Evolutionary conservation across 495 filamentous ascomycete genomes (phyloP).

Genomic region (Neurospora sp.): DNA sequence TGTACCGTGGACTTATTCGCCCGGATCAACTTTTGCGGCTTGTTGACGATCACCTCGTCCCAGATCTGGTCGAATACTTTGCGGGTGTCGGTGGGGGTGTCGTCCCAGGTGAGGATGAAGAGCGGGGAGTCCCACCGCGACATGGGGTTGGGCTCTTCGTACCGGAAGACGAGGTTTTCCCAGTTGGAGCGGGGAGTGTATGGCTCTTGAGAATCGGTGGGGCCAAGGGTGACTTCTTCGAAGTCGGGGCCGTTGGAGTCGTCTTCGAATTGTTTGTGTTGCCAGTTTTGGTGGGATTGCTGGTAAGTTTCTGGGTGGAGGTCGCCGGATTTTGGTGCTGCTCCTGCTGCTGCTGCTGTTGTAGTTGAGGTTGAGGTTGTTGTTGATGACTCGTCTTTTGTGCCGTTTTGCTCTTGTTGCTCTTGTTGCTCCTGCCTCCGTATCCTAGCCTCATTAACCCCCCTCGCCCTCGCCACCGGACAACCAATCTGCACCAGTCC

Average conservation of each 20-base stretch:
- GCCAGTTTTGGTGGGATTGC: background rate
- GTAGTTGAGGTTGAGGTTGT: background rate
- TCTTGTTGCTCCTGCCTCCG: slow-evolving; percentile 4
- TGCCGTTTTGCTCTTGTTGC: slow-evolving; percentile 1
- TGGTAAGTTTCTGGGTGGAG: slow-evolving; percentile 1
- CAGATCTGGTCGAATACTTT: slow-evolving; percentile 51
- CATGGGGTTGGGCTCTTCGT: slow-evolving; percentile 95
- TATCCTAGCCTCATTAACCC: slow-evolving; percentile 44
- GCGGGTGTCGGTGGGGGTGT: slow-evolving; percentile 43
- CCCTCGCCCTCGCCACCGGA: slow-evolving; percentile 52
- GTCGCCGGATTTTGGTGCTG: background rate
- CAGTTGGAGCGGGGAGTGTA: slow-evolving; percentile 57
- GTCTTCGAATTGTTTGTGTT: background rate
- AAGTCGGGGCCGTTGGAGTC: background rate
- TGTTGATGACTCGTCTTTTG: slow-evolving; percentile 1
- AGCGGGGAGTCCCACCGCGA: slow-evolving; percentile 89
- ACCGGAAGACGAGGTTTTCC: slow-evolving; percentile 88
- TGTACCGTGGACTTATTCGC: slow-evolving; percentile 77
- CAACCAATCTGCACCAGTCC: slow-evolving; percentile 85
- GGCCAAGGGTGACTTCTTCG: slow-evolving; percentile 13
- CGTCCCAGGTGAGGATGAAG: slow-evolving; percentile 78
- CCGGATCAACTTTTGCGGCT: slow-evolving; percentile 47
- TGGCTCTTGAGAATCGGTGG: slow-evolving; percentile 20
- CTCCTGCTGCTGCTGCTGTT: background rate
- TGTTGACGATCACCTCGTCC: slow-evolving; percentile 56